phyloP scores from a whole-genome alignment of 805 yeast species.

The Yarrowia divulgata region DNA sequence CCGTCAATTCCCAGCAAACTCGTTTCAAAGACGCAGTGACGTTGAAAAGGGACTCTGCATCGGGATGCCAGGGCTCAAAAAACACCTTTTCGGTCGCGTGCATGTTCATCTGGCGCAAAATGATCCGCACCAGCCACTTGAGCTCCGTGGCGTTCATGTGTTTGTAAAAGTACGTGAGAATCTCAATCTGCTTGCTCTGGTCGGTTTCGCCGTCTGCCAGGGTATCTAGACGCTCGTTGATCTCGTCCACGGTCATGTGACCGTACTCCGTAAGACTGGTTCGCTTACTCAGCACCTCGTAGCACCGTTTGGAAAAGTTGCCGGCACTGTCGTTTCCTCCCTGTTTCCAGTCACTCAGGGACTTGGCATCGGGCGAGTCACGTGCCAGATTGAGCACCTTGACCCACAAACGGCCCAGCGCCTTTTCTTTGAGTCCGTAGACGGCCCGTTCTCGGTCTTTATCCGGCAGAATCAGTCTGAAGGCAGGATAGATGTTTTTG shows the following conservation, averaged over 20 bases:
- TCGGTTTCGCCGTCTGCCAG: constrained; percentile 51
- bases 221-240: constrained; percentile 57
- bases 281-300: constrained; percentile 59
- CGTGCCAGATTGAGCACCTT: constrained; percentile 65
- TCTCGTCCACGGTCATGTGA: constrained; percentile 56
- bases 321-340: constrained; percentile 55
- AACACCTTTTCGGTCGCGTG: constrained; percentile 67
- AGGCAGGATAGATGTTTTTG: constrained; percentile 69
- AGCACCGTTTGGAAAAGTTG: constrained; percentile 58
- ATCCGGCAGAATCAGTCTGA: constrained; percentile 53
- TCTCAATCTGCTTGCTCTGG: constrained; percentile 53
- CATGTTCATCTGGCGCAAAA: constrained; percentile 59
- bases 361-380: constrained; percentile 65
- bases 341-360: constrained; percentile 58
- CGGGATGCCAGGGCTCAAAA: constrained; percentile 75
- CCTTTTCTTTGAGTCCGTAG: constrained; percentile 69
- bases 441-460: constrained; percentile 62
- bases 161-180: constrained; percentile 60
- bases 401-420: constrained; percentile 58
- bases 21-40: constrained; percentile 69
- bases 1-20: constrained; percentile 65
- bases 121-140: constrained; percentile 70
- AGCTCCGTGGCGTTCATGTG: constrained; percentile 67
- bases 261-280: constrained; percentile 54
- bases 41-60: constrained; percentile 68